Conservation (phyloP, 139 green algal species). For the Zygnema circumcarinatum region DNA sequence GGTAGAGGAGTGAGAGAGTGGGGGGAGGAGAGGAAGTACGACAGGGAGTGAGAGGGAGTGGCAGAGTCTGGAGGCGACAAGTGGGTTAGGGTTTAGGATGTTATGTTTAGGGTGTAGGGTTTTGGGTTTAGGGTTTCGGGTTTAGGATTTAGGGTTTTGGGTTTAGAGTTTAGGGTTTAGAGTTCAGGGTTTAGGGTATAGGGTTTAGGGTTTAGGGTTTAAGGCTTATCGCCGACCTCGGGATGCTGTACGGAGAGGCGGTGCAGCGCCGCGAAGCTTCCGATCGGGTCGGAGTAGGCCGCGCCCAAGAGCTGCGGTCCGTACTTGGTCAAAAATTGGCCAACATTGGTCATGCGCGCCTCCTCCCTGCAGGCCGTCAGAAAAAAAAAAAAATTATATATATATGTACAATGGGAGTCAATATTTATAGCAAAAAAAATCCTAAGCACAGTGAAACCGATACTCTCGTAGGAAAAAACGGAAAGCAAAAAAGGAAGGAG, state of each 20-base stretch:
- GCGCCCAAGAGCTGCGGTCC: not conserved
- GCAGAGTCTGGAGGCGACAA: no score
- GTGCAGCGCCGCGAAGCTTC: not conserved
- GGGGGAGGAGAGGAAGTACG: no score
- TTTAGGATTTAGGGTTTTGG: not conserved
- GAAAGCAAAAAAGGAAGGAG: not conserved
- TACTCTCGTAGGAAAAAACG: not conserved
- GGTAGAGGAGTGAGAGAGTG: no score
- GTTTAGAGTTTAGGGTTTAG: not conserved
- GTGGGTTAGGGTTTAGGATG: no score
- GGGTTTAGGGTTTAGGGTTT: not conserved
- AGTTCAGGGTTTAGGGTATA: not conserved
- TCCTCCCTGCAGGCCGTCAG: slow-evolving; percentile 14
- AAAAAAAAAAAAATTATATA: not conserved
- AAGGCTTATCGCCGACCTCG: slow-evolving; percentile 11
- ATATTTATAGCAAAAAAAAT: not conserved
- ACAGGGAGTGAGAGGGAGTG: no score
- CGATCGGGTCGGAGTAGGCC: not conserved
- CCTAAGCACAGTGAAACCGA: not conserved
- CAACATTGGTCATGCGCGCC: slow-evolving; percentile 26
- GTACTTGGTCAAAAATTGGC: slow-evolving; percentile 20
- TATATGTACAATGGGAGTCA: no score
- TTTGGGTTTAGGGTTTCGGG: no score
- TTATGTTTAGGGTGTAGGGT: no score
- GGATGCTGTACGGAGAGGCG: slow-evolving; percentile 18